Evolutionary conservation across 345 rosid species (phyloP).

Genomic region (Brassica carinata): DNA sequence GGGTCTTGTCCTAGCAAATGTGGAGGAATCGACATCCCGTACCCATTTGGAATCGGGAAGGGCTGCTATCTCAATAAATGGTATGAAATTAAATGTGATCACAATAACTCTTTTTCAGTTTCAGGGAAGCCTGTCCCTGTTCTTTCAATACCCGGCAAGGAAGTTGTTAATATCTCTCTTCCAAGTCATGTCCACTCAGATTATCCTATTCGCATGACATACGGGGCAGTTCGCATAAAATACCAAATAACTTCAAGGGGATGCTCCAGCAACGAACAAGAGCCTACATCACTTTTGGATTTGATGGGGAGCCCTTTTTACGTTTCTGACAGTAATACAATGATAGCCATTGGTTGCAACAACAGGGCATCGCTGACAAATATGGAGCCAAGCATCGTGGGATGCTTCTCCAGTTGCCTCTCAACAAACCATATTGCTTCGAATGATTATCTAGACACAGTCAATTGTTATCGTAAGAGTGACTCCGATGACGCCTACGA

Average conservation of each 20-base stretch:
- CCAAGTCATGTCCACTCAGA: neutral
- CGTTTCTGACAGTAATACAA: neutral
- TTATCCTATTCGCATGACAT: neutral
- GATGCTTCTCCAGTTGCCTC: slow-evolving; percentile 45
- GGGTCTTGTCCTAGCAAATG: slow-evolving; percentile 35
- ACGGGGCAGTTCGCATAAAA: neutral
- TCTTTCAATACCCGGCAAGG: neutral
- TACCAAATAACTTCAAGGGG: slow-evolving; percentile 21
- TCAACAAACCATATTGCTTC: neutral
- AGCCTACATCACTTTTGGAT: neutral
- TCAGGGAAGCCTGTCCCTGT: neutral
- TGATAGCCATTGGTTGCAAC: slow-evolving; percentile 43
- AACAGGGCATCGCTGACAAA: neutral
- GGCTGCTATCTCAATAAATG: slow-evolving; percentile 23
- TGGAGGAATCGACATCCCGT: slow-evolving; percentile 45
- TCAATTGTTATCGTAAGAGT: neutral
- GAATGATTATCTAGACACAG: neutral
- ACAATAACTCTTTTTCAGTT: neutral
- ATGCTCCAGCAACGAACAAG: slow-evolving; percentile 10
- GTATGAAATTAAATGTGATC: neutral
- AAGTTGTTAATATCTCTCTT: neutral
- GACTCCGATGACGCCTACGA: neutral
- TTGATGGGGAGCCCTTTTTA: slow-evolving; percentile 29
- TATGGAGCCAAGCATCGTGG: slow-evolving; percentile 18
- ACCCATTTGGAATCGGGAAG: slow-evolving; percentile 42